Base-by-base conservation (phyloP, 345 rosid species). In the Cardamine resedifolia region DNA sequence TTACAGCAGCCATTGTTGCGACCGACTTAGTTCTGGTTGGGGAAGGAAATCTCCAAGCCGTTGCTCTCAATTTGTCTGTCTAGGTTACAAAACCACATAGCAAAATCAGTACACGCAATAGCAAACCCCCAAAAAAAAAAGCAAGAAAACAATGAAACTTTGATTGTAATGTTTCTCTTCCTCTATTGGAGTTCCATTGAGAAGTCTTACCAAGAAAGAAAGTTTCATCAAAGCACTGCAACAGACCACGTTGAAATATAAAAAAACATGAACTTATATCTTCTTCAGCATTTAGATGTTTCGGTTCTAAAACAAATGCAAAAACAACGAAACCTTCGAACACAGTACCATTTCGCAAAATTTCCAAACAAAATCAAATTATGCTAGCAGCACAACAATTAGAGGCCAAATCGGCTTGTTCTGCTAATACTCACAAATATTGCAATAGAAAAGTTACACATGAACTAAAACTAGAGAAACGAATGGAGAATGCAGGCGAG, bases 1-100 rank as follows among this genome's bases (percentile, higher is more conserved):
- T 84, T 75, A 86, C 96, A 57, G 21, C 44, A 10, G 95, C 92
- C 98, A 89, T 94, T 6, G 91, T 77, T 58, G 87, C 80, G 20
- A 74, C 2, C 0, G 88, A 61, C 39, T 36, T 84, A 4, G 63
- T 45, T 68, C 60, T 83, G 11, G 79, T 66, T 0, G 82, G 48
- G 27, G 58, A 78, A 58, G 57, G 56, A 48, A 84, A 78, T 71
- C 79, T 81, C 72, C 84, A 82, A 82, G 84, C 81, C 19, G 81
- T 73, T 36, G 62, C 81, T 75, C 81, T 85, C 80, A 81, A 57
- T 65, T 86, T 71, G 68, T 60, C 98, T 90, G 90, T 79, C 96
- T 93, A 89, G 85, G 80, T 87, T 79, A 81, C 76, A 68, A 69
- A 73, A 70, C 48, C 18, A 66, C 68, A 27, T 26, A 68, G 64